Evolutionary conservation across 768 basidiomycete species (phyloP).

Genomic region (Termitomyces sp.): DNA sequence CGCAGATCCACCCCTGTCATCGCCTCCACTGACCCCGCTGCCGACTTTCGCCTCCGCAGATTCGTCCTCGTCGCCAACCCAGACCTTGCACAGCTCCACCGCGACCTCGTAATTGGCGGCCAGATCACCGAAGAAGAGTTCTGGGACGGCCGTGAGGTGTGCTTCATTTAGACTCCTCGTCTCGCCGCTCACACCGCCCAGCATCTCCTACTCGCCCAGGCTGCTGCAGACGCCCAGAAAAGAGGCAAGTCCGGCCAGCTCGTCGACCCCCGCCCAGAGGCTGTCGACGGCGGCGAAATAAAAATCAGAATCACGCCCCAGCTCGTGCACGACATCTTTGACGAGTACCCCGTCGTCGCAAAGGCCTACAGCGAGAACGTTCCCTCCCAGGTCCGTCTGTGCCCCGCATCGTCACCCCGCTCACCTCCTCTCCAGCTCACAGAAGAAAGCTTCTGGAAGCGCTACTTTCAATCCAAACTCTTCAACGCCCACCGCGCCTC

Average conservation of each 20-base stretch:
- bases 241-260: conserved; percentile 83
- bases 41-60: conserved; percentile 72
- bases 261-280: conserved; percentile 84
- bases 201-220: conserved; percentile 75
- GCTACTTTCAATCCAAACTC: conserved; percentile 94
- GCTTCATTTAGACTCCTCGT: conserved; percentile 12
- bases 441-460: conserved; percentile 92
- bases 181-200: conserved; percentile 24
- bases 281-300: conserved; percentile 78
- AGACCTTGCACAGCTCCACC: conserved; percentile 77
- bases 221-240: conserved; percentile 65
- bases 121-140: conserved; percentile 92
- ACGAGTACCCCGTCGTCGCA: conserved; percentile 93
- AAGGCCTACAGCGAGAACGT: conserved; percentile 93
- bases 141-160: conserved; percentile 94
- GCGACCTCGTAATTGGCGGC: conserved; percentile 79
- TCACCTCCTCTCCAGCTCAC: conserved; percentile 50
- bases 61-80: conserved; percentile 74
- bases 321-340: conserved; percentile 93
- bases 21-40: conserved; percentile 51
- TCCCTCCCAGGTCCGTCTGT: conserved; percentile 62
- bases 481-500: conserved; percentile 95
- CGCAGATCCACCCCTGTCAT: conserved; percentile 45
- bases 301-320: conserved; percentile 90
- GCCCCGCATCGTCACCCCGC: neutral